Conservation (phyloP, 768 basidiomycete species). For the Rhizopogon vesiculosus region DNA sequence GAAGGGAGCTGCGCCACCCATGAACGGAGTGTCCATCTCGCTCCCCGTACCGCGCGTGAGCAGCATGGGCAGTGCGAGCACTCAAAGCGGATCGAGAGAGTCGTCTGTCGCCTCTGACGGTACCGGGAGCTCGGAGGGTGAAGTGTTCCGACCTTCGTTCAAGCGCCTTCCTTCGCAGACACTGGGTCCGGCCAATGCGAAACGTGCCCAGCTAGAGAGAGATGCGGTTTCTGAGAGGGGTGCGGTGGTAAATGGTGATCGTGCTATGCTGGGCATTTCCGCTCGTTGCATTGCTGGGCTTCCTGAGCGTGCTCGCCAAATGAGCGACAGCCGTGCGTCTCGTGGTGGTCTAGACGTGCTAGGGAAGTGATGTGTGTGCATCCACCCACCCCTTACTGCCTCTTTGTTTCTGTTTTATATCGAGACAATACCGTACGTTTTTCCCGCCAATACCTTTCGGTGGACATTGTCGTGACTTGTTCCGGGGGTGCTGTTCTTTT, state of each 20-base stretch:
- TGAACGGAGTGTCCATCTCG: conserved; percentile 27
- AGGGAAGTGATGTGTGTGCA: background rate
- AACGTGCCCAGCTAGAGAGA: conserved; percentile 43
- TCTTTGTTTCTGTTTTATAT: background rate
- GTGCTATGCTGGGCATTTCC: conserved; percentile 3
- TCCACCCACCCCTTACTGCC: background rate
- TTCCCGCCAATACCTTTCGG: background rate
- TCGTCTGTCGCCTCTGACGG: conserved; percentile 29
- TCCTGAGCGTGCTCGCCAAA: conserved; percentile 24
- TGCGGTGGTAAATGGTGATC: background rate
- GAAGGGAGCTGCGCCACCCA: conserved; percentile 16
- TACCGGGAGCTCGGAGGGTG: conserved; percentile 28
- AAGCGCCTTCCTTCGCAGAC: conserved; percentile 74
- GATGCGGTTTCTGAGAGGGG: conserved; percentile 22
- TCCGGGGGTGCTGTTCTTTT: background rate
- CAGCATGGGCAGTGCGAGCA: conserved; percentile 6
- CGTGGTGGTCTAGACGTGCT: background rate
- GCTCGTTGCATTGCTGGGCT: conserved; percentile 25
- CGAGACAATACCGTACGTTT: background rate
- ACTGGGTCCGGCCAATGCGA: conserved; percentile 54
- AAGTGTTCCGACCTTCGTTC: conserved; percentile 53
- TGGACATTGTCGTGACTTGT: background rate
- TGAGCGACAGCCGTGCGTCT: background rate
- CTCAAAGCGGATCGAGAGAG: conserved; percentile 21
- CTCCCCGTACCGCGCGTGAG: conserved; percentile 25